These are phyloP conservation scores for Sporobolomyces roseus DNA, from an alignment of 768 basidiomycete species.

Conservation along the genomic window DNA sequence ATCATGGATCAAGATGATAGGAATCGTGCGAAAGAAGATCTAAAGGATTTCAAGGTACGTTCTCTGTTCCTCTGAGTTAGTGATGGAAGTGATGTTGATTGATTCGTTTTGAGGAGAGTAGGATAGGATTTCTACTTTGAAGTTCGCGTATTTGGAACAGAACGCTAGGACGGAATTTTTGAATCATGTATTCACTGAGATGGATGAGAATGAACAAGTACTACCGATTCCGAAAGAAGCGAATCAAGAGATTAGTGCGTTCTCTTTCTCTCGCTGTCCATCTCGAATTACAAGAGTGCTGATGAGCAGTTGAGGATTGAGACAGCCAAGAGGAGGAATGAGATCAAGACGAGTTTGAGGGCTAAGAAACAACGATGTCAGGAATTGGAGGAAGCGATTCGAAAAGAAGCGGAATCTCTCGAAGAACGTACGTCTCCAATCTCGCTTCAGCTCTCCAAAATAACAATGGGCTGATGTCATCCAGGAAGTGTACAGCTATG, in stretches of 20 bases:
- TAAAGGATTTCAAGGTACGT: constrained; percentile 37
- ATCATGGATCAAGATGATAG: constrained; percentile 28
- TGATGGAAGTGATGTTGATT: no score
- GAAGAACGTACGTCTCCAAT: constrained; percentile 17
- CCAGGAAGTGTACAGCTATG: background rate
- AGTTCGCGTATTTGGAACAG: constrained; percentile 42
- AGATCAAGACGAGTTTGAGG: constrained; percentile 21
- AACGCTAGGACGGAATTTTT: constrained; percentile 33
- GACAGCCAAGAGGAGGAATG: background rate
- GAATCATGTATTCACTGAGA: constrained; percentile 19
- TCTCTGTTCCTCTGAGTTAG: no score
- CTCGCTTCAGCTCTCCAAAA: background rate
- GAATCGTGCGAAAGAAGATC: constrained; percentile 18
- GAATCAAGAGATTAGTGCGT: constrained; percentile 13
- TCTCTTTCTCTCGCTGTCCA: no score
- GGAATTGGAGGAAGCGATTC: constrained; percentile 32
- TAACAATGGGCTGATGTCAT: background rate
- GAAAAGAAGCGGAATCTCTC: constrained; percentile 27
- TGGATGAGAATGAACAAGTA: constrained; percentile 9
- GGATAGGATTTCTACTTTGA: constrained; percentile 37
- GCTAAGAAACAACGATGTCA: constrained; percentile 14
- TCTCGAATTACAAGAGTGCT: background rate
- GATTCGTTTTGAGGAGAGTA: background rate
- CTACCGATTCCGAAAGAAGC: constrained; percentile 6
- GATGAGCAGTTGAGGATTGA: no score